phyloP scores from a whole-genome alignment of 768 basidiomycete genomes.

The Hericium erinaceus region DNA sequence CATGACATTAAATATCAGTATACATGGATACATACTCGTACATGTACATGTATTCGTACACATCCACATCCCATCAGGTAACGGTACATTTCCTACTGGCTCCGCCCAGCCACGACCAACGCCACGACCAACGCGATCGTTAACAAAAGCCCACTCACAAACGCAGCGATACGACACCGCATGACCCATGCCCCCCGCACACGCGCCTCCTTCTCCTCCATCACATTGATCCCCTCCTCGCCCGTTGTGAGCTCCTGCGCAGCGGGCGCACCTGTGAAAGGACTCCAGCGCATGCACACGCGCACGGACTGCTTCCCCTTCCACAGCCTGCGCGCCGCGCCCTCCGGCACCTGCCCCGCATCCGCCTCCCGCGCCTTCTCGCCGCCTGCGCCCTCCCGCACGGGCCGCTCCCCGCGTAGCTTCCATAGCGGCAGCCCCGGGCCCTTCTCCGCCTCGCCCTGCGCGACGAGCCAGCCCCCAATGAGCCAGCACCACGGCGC shows the following conservation, averaged over 20 bases:
- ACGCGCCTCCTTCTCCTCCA: conserved; percentile 12
- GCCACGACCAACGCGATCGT: conserved; percentile 40
- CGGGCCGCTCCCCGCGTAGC: not conserved
- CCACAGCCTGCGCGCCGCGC: too few species aligned
- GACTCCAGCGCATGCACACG: not conserved
- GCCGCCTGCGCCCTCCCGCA: conserved; percentile 1
- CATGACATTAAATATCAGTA: not conserved
- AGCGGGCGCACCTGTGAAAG: not conserved
- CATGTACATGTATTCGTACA: not conserved
- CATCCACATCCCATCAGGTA: not conserved
- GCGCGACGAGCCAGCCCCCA: conserved; percentile 55
- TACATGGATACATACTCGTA: not conserved
- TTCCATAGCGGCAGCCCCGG: conserved; percentile 23
- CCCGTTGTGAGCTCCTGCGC: not conserved
- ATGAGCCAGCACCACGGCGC: conserved; percentile 70
- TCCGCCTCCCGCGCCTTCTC: conserved; percentile 17
- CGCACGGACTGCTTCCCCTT: not conserved
- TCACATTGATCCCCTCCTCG: conserved; percentile 9
- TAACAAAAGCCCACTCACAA: conserved; percentile 46
- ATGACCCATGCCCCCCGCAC: conserved; percentile 26
- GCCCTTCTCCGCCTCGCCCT: conserved; percentile 22
- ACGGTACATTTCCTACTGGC: not conserved
- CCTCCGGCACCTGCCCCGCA: conserved; percentile 21
- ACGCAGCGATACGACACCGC: conserved; percentile 50
- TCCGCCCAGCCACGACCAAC: conserved; percentile 27